Evolutionary conservation across 2,329 filamentous ascomycete species (phyloP), one percentile per base, ranked within the genome.

Genomic region (Diaporthe nobilis): DNA sequence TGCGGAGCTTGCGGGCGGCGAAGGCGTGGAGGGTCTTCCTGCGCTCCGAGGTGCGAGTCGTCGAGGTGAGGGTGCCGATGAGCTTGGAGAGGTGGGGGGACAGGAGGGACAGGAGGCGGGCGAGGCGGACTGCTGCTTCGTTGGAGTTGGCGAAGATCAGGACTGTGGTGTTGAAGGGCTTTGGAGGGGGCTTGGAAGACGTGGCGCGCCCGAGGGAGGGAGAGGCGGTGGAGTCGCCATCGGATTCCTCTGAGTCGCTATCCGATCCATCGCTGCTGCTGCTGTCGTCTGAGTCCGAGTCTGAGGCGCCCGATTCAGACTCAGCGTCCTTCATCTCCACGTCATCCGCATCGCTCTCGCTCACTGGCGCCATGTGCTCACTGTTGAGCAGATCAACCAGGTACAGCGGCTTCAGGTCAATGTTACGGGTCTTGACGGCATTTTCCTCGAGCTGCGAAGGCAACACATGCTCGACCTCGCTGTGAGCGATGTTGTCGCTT

Each of bases 101-200:
- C 31, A 98, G 87, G 1, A 96, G 86, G 2, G 88, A 86, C 15
- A 98, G 88, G 0, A 98, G 91, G 28, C 95, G 93, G 1, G 94
- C 92, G n/a, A 98, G 90, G 75, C 97, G 94, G n/a, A 94, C 89
- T 1, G 96, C 95, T 25, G 93, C 92, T 83, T 98, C 95, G 82
- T 96, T 98, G 75, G 94, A 97, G 80, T 95, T 95, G 63, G 95
- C 96, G 83, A 98, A 98, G 78, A 98, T 92, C 49, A 98, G 88
- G 15, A 93, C 91, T 4, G 86, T 86, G 42, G 87, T 85, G 25
- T 82, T 79, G 77, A 85, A 82, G 17, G 72, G 65, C 63, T 77
- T 63, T 74, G 57, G 22, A 15, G 13, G 22, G 31, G 31, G 73
- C 28, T 51, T 70, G 63, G 53, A 65, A 10, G 51, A 37, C 1